Conservation (phyloP, 257 asterid species). For the Penstemon newberryi region DNA sequence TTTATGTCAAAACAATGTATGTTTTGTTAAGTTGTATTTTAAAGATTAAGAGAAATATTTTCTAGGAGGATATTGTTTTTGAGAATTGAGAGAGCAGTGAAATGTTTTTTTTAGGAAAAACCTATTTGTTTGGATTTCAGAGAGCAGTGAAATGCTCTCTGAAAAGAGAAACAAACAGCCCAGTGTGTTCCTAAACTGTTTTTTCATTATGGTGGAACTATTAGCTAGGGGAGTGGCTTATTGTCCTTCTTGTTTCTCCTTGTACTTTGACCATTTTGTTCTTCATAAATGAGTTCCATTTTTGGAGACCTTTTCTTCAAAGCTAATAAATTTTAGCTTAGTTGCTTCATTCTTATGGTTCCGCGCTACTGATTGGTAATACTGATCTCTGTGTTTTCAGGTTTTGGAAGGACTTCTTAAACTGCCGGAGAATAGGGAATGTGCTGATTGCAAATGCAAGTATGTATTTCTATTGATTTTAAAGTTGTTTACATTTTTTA, state of each 20-base stretch:
- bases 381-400: slow-evolving; percentile 47
- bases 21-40: too few species aligned
- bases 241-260: background rate
- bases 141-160: too few species aligned
- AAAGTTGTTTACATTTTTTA: slow-evolving; percentile 2
- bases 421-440: slow-evolving; percentile 97
- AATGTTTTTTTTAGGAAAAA: too few species aligned
- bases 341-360: slow-evolving; percentile 20
- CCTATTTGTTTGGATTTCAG: too few species aligned
- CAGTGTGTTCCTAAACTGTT: too few species aligned
- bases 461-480: background rate
- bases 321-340: background rate
- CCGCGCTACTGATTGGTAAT: slow-evolving; percentile 15
- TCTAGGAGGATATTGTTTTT: too few species aligned
- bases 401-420: slow-evolving; percentile 93
- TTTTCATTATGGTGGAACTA: background rate
- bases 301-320: background rate
- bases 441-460: slow-evolving; percentile 34
- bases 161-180: too few species aligned
- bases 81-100: too few species aligned
- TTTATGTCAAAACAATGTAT: too few species aligned
- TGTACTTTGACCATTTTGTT: background rate
- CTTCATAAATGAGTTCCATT: background rate
- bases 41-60: too few species aligned
- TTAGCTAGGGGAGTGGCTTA: background rate